Conservation (phyloP, 148 eudicot species). For the Camellia japonica region DNA sequence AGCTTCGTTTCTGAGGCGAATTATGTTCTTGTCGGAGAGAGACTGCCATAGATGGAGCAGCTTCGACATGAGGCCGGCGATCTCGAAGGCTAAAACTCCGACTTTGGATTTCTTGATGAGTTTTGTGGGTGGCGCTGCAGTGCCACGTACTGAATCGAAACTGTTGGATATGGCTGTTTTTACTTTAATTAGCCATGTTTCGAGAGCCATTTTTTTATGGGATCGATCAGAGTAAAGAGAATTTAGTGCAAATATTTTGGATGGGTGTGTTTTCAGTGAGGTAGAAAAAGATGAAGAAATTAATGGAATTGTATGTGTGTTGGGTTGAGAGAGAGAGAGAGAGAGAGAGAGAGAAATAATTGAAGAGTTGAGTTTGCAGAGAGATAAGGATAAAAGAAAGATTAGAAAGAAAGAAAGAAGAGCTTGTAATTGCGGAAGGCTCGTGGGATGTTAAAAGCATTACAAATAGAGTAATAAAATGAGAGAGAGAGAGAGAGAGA, state of each 20-base stretch:
- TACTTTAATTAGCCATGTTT: constrained; percentile 68
- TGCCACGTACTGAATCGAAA: constrained; percentile 24
- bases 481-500: constrained; percentile 11
- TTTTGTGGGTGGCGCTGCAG: constrained; percentile 19
- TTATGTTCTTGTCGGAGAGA: constrained; percentile 57
- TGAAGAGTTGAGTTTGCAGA: neutral
- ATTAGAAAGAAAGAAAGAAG: neutral
- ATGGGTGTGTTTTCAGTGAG: neutral
- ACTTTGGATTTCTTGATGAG: constrained; percentile 37
- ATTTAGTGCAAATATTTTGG: neutral
- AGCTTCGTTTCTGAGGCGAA: constrained; percentile 48
- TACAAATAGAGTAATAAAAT: constrained; percentile 10
- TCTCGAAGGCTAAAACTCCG: constrained; percentile 72
- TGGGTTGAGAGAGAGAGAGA: neutral
- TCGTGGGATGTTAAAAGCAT: constrained; percentile 30
- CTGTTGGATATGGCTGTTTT: constrained; percentile 38
- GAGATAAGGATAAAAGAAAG: neutral
- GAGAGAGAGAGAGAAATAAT: neutral
- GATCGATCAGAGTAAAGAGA: too few relatives aligned
- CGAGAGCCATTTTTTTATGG: constrained; percentile 40
- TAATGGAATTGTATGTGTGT: neutral
- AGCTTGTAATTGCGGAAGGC: constrained; percentile 14
- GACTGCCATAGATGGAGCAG: constrained; percentile 63
- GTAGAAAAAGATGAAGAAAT: neutral
- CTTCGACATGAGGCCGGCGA: constrained; percentile 62